phyloP scores from a whole-genome alignment of 352 stramenopile species.

The Plasmopara halstedii region DNA sequence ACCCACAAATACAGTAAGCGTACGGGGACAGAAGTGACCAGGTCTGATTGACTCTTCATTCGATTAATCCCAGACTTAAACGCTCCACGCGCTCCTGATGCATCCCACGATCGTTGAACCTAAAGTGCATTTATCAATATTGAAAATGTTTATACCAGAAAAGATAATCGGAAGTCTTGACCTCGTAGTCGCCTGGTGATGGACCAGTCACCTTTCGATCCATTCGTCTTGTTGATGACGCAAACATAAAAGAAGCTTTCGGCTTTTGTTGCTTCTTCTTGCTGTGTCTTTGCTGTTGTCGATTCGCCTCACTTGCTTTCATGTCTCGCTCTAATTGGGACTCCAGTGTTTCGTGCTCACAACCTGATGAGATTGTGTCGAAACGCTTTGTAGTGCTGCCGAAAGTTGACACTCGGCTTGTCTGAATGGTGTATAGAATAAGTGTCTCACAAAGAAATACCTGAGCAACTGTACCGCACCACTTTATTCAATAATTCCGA shows the following conservation, averaged over 20 bases:
- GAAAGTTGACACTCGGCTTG: conserved; percentile 58
- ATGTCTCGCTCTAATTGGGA: conserved; percentile 59
- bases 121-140: conserved; percentile 4
- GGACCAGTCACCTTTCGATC: conserved; percentile 30
- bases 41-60: conserved; percentile 28
- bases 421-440: conserved; percentile 19
- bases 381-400: conserved; percentile 73
- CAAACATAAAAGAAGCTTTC: conserved; percentile 59
- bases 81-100: conserved; percentile 41
- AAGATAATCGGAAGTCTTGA: conserved; percentile 1
- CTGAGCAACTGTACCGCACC: conserved; percentile 18
- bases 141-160: background rate
- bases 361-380: conserved; percentile 32
- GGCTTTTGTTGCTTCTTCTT: conserved; percentile 20
- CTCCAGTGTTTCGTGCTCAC: conserved; percentile 26
- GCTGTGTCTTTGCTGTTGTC: conserved; percentile 5
- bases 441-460: background rate
- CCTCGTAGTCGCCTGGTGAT: conserved; percentile 71
- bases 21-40: conserved; percentile 37
- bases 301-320: conserved; percentile 20
- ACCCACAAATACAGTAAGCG: background rate
- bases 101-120: conserved; percentile 59
- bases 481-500: conserved; percentile 64
- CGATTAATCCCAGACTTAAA: conserved; percentile 69
- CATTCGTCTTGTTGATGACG: conserved; percentile 53